Evolutionary conservation across 169 alveolate genomes (phyloP).

Genomic region (Perkinsus marinus): DNA sequence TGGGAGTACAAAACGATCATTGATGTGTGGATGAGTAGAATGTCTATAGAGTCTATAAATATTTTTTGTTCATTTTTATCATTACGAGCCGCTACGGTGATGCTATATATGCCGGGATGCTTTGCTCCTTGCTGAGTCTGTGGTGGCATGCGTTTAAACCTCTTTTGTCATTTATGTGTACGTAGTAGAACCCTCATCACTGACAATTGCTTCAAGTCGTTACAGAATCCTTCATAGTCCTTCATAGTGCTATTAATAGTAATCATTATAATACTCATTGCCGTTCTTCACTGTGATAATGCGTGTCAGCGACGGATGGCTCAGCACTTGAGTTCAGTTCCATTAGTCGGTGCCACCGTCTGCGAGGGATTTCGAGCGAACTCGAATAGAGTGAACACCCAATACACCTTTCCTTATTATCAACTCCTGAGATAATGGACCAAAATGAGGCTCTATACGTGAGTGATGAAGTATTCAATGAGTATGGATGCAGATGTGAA

Average conservation of each 20-base stretch:
- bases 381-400: no score
- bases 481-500: no score
- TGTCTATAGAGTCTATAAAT: background rate
- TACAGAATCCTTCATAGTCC: background rate
- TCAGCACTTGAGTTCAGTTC: background rate
- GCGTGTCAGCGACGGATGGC: background rate
- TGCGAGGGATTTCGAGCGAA: background rate
- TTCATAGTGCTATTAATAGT: background rate
- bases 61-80: background rate
- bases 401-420: no score
- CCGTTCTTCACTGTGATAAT: background rate
- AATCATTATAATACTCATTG: background rate
- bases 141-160: background rate
- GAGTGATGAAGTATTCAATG: background rate
- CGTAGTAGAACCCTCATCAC: no score
- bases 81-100: background rate
- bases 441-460: background rate
- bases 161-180: no score
- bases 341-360: background rate
- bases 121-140: background rate
- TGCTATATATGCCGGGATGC: background rate
- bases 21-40: background rate
- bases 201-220: background rate
- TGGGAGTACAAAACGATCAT: background rate
- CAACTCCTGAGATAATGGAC: background rate